Evolutionary conservation across 352 stramenopile genomes (phyloP), one percentile per base, ranked within the genome.

Genomic region (Pythium sp.): DNA sequence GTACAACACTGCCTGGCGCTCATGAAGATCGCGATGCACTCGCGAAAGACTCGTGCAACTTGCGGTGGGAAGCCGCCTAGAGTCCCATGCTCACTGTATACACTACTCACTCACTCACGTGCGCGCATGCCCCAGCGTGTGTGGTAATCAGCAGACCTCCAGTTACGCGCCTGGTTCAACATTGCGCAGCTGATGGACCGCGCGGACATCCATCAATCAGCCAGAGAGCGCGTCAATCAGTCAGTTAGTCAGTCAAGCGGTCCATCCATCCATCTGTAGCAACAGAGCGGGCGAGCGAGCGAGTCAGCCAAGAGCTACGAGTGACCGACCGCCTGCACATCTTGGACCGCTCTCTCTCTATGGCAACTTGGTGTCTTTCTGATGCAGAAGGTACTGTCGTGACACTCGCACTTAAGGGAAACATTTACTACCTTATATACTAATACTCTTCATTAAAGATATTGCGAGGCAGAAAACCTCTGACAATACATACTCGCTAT

Each of bases 271-370:
- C 4, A 43, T 43, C 36, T 15, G 34, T 1, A 9, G 7, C 34
- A 9, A 41, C 9, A 41, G 34, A 41, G 34, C 7, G 34, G 11
- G 34, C 34, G 34, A 49, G 15, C 7, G 34, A 38, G 34, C 34
- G 34, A 49, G 15, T 11, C 43, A 51, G 24, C 22, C n/a, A 58
- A 34, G 53, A 38, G 53, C 26, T 36, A 12, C 5, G 11, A 14
- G 5, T 3, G 24, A n/a, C 14, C 8, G 41, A 22, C 43, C 6
- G 15, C 43, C 6, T 51, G 18, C 53, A 58, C 28, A 58, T 58
- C 53, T 32, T 58, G 18, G 53, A 36, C 26, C 53, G 28, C 26
- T 58, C 53, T 58, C 53, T 58, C 51, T 57, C 51, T 57, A 15
- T 57, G 15, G 51, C 51, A 34, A 18, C 8, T 26, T 22, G 30